Base-by-base conservation (phyloP, 2,329 filamentous ascomycete genomes). In the Trichoderma afroharzianum region DNA sequence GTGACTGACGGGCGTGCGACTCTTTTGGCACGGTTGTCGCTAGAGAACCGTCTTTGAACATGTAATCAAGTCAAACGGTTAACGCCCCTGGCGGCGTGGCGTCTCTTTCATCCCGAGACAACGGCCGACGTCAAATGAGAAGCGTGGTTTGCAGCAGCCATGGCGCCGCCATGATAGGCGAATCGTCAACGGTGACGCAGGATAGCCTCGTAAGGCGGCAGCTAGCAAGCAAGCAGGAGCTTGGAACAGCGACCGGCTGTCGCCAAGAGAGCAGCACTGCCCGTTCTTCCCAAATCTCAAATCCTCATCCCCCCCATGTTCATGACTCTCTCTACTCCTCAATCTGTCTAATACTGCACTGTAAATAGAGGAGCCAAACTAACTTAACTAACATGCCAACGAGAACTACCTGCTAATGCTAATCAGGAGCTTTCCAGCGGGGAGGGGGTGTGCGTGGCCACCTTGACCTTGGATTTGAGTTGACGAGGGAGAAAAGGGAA, bases 121-220 rank as follows among this genome's bases (percentile, higher is more conserved):
- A 68, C 66, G 66, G 66, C 66, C 66, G 66, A 68, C 66, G 66
- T 68, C 66, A 68, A 68, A 68, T 68, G 66, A 68, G 53, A 68
- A n/a, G 15, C 58, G 66, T 53, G 55, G 58, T 50, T 59, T 39
- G 6, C 55, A 47, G 50, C 26, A 68, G 66, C 66, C 66, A 68
- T 28, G 33, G 57, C 66, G 57, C 66, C 66, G 36, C 55, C 66
- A 68, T 68, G 66, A 68, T 50, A 68, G 66, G 66, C 66, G 66
- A 68, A 68, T 61, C 66, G 66, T 68, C 59, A 68, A 68, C 32
- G 55, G 66, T 33, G 55, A 62, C 18, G 28, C 15, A 59, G 28
- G 68, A 64, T 58, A 71, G 68, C 68, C 68, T 71, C 68, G 68
- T 71, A 71, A 53, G 68, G 68, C 68, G 57, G 50, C 63, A 55